A percentile compares a stretch with the other conserved stretches of the same genome.
Evolutionary conservation across 2,329 filamentous ascomycete genomes (phyloP).

Genomic region (Fonsecaea pugnacius): DNA sequence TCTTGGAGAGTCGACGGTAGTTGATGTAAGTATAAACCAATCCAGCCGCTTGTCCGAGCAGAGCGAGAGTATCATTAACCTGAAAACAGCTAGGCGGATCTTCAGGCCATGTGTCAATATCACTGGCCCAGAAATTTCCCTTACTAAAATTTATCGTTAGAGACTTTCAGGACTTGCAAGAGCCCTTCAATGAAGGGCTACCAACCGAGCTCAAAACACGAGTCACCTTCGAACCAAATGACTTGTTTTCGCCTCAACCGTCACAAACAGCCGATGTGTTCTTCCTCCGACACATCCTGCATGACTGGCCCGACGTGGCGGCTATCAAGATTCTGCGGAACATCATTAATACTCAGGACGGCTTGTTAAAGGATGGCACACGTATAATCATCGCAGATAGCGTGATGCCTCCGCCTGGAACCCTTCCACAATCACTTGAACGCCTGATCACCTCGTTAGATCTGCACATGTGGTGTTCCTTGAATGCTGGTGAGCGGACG

Average conservation of each 20-base stretch:
- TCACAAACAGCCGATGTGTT: constrained; percentile 30
- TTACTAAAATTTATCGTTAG: constrained; percentile 26
- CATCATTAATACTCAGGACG: constrained; percentile 6
- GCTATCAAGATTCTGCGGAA: constrained; percentile 27
- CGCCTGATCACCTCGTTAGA: constrained; percentile 13
- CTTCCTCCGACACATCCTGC: constrained; percentile 36
- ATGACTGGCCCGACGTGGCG: constrained; percentile 37
- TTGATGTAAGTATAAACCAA: constrained; percentile 47
- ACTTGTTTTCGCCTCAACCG: constrained; percentile 44
- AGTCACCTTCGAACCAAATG: constrained; percentile 34
- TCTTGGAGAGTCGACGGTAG: constrained; percentile 55
- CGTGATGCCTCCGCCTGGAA: constrained; percentile 12
- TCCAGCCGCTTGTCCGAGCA: not conserved
- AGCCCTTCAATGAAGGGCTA: constrained; percentile 20
- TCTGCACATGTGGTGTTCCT: constrained; percentile 12
- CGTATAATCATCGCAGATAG: constrained; percentile 11
- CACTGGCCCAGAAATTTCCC: constrained; percentile 24
- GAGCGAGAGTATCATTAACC: no score
- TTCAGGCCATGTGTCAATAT: constrained; percentile 23
- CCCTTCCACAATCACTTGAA: not conserved
- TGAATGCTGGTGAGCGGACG: constrained; percentile 7
- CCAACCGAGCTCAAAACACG: constrained; percentile 19
- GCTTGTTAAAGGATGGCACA: constrained; percentile 10
- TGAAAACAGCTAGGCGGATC: constrained; percentile 32
- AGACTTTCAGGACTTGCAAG: constrained; percentile 23